Base-by-base conservation (phyloP, 306 rosid species). In the Clitoria ternatea region DNA sequence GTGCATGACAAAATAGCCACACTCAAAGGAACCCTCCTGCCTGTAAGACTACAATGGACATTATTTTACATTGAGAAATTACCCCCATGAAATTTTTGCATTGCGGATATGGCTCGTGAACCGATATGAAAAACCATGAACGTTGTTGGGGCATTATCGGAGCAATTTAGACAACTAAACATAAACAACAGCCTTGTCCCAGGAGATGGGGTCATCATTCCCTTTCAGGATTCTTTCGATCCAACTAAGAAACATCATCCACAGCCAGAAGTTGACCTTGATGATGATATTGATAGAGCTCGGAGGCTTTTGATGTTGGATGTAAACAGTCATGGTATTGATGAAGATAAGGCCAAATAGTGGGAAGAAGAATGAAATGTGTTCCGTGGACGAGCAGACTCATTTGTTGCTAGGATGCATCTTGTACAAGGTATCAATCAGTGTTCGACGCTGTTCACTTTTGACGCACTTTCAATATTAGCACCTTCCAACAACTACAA, bases 311-410 rank as follows among this genome's bases (percentile, higher is more conserved):
- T 95, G 74, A 24, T 91, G 84, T 79, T 80, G 72, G 85, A 95
- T 83, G 91, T 95, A 77, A 91, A 91, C 69, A 92, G 86, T 43
- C 83, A 86, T 75, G 97, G 99, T 26, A 79, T 95, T 84, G 89
- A 95, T 76, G 91, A 89, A 81, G 87, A 86, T 6, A 91, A 86
- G 79, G 82, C 84, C 74, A 91, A 88, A 75, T 86, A 96, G 97
- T 95, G 99, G 99, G 97, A 95, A 84, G 92, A 88, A 82, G 99
- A 95, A 66, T 84, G 99, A 13, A 89, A 78, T 12, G 96, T 95
- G 37, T 95, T 95, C 61, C 86, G 65, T 12, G 99, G 99, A 23
- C 81, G 97, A 71, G 99, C 96, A 23, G 97, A 95, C 76, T 89
- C 97, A 73, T 95, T 95, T 79, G 88, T 95, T 8, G 97, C 97